Evolutionary conservation across 768 basidiomycete species (phyloP).

Genomic region (Chalciporus chontae): DNA sequence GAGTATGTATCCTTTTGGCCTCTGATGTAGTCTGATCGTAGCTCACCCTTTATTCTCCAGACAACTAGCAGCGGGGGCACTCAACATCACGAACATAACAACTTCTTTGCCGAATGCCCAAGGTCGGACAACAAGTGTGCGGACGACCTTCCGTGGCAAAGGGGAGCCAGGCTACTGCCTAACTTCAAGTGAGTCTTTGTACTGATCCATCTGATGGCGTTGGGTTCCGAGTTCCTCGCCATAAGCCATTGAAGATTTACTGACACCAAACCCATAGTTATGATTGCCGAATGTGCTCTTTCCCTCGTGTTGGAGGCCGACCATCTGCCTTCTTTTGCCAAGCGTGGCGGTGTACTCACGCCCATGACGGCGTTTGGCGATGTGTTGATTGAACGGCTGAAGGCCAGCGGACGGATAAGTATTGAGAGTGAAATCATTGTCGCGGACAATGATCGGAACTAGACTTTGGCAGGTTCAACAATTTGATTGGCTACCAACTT

Average conservation of each 20-base stretch:
- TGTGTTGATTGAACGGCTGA: slow-evolving; percentile 64
- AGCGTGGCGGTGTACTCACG: slow-evolving; percentile 76
- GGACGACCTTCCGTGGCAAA: slow-evolving; percentile 57
- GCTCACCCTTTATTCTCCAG: slow-evolving; percentile 31
- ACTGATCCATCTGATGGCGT: not conserved
- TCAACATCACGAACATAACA: slow-evolving; percentile 70
- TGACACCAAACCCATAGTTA: slow-evolving; percentile 39
- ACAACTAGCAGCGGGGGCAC: slow-evolving; percentile 53
- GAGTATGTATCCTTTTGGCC: slow-evolving; percentile 39
- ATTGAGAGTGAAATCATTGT: slow-evolving; percentile 49
- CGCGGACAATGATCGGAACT: slow-evolving; percentile 8
- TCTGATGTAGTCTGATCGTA: slow-evolving; percentile 2
- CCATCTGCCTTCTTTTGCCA: slow-evolving; percentile 54
- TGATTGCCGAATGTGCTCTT: slow-evolving; percentile 80
- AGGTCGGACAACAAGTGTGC: slow-evolving; percentile 42
- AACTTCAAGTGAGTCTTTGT: slow-evolving; percentile 5
- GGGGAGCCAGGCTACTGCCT: slow-evolving; percentile 74
- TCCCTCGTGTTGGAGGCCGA: slow-evolving; percentile 55
- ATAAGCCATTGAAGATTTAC: not conserved
- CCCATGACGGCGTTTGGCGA: slow-evolving; percentile 82
- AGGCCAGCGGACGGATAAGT: slow-evolving; percentile 51
- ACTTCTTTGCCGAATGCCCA: slow-evolving; percentile 46
- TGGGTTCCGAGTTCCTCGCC: not conserved
- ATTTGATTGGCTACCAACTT: not conserved
- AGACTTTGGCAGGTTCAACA: slow-evolving; percentile 1